Base-by-base conservation (phyloP, 805 yeast species). In the Zygosaccharomyces kombuchaensis region DNA sequence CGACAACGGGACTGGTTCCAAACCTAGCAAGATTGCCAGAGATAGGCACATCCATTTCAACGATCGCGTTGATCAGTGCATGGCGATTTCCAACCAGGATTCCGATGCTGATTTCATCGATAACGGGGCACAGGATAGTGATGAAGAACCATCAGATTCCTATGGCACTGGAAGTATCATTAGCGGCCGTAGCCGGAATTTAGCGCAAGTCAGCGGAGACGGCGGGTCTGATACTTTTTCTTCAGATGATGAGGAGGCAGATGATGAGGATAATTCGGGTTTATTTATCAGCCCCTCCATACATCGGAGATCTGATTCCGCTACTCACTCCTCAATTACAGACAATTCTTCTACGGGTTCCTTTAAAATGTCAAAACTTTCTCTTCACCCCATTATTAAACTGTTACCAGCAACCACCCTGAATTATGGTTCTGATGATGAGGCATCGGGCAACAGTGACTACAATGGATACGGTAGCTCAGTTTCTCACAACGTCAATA, bases 61-160 rank as follows among this genome's bases (percentile, higher is more conserved):
- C 63, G 95, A 88, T 62, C 80, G 89, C 44, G 99, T 93, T 26
- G 90, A 88, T 63, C 99, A 93, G 66, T 93, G 99, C 66, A 81
- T 87, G 51, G 90, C 96, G 0, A 62, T 90, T 76, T 39, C 67
- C 58, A 29, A 56, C 52, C 46, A 51, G 27, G 38, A 40, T 13
- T 38, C 61, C 52, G 43, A 60, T 59, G 40, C 65, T 26, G 45
- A 40, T 21, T 34, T 14, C 12, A 42, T 40, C 29, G 48, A 48
- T 32, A 41, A 10, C 23, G 47, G 32, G 16, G 34, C 48, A 2
- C 40, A 48, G 27, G 46, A 37, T 8, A 13, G 45, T 27, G 40
- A 68, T 34, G 72, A 70, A n/a, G 70, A 68, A 7, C 2, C 2
- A 35, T 60, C 59, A 36, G 58, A 62, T 42, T 31, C 51, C 47